Evolutionary conservation across 345 rosid species (phyloP), one percentile per base, ranked within the genome.

Genomic region (Citrus cavaleriei): DNA sequence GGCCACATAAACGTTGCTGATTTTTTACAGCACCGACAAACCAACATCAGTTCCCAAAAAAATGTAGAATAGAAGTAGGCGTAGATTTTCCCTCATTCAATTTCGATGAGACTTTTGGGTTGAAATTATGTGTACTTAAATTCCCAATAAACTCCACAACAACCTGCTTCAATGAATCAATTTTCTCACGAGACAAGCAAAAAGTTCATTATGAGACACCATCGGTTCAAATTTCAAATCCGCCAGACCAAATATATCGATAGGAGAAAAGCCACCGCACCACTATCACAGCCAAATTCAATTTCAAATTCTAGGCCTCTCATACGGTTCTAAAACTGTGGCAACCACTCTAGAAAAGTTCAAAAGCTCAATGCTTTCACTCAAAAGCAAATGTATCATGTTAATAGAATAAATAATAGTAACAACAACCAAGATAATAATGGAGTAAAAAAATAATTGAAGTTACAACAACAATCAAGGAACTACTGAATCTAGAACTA

Each of bases 281-380:
- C 22, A 54, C 58, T 2, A 54, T 54, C 58, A 16, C 21, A 4
- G 21, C 22, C 57, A 22, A 32, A 14, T 28, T 70, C 28, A 61
- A 59, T 13, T 75, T 58, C 38, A 75, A 80, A 69, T 75, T 69
- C 27, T 12, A 59, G 62, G 22, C 19, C 55, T 49, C 40, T 57
- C 2, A 4, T 7, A 7, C n/a, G 25, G 30, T 42, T n/a, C 58
- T 25, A 67, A 21, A 6, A 63, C 51, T 42, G 14, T 30, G 19
- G 68, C 38, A 64, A 30, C 1, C 9, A 49, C 55, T 49, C 16
- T 18, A 16, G 21, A 7, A 8, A 22, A 40, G 37, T 35, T 38
- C 71, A 67, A 67, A 18, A 5, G 9, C 37, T 1, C 4, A 2
- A 66, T 19, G 42, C 46, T 68, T 40, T 40, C 72, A n/a, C 54